Conservation (phyloP, 1,139 yeast genomes). For the Taphrina confusa region DNA sequence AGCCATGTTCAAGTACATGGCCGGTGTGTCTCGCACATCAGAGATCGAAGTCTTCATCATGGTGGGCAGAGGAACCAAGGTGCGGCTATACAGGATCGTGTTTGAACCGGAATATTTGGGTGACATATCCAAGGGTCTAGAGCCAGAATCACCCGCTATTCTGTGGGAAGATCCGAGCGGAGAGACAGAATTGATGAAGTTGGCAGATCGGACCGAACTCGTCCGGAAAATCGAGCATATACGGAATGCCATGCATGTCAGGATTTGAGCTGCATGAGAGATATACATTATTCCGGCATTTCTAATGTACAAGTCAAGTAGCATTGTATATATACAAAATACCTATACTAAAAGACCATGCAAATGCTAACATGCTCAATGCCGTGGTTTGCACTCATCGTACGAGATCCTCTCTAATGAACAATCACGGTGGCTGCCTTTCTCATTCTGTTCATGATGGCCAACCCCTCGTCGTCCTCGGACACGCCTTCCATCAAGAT, state of each 20-base stretch:
- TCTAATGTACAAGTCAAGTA: not conserved
- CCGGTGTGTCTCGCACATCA: constrained; percentile 30
- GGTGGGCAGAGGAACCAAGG: constrained; percentile 28
- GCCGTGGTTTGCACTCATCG: no score
- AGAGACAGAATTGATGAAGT: constrained; percentile 21
- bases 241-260: constrained; percentile 27
- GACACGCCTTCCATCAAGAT: constrained; percentile 76
- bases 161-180: constrained; percentile 27
- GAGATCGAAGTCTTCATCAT: constrained; percentile 31
- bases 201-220: constrained; percentile 19
- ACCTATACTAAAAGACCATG: not conserved
- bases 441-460: constrained; percentile 84
- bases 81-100: constrained; percentile 25
- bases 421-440: constrained; percentile 75
- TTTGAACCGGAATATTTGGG: constrained; percentile 34
- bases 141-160: constrained; percentile 15
- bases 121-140: constrained; percentile 29
- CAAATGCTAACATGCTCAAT: no score
- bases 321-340: not conserved
- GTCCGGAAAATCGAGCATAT: constrained; percentile 25
- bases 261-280: constrained; percentile 8
- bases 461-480: constrained; percentile 77
- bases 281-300: not conserved
- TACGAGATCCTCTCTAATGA: no score
- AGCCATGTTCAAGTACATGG: constrained; percentile 32